Percentiles rank a stretch among this genome's conserved stretches.
Conservation (phyloP, 2,329 filamentous ascomycete species). For the Cladosporium sp. region DNA sequence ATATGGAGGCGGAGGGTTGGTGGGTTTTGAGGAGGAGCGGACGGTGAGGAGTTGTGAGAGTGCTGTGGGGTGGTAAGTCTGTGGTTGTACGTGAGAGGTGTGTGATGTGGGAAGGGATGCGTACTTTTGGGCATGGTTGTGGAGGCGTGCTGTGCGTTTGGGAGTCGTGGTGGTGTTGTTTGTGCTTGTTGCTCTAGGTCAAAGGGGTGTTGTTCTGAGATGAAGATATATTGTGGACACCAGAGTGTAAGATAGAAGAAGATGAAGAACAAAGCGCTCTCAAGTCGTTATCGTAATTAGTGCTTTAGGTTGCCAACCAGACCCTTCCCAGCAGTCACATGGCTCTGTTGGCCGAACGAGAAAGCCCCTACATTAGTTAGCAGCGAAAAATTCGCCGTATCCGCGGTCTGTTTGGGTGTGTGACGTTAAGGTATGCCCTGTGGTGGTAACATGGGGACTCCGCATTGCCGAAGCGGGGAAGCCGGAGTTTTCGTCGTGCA, state of each 20-base stretch:
- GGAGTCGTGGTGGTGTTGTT: not conserved
- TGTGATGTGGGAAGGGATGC: not conserved
- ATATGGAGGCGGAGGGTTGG: not conserved
- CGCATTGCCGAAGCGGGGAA: not conserved
- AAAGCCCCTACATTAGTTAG: not conserved
- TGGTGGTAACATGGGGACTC: not conserved
- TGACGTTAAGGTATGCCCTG: not conserved
- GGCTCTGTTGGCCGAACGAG: too few species aligned
- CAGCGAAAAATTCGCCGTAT: not conserved
- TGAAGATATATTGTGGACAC: too few species aligned
- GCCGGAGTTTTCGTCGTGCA: not conserved
- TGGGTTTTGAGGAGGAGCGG: not conserved
- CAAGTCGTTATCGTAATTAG: too few species aligned
- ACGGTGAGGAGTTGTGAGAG: slow-evolving; percentile 2
- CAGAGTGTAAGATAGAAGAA: too few species aligned
- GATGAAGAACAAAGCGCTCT: too few species aligned
- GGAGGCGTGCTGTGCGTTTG: too few species aligned
- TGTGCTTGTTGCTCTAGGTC: not conserved
- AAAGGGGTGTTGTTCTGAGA: too few species aligned
- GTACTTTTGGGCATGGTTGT: not conserved
- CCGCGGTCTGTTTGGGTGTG: not conserved
- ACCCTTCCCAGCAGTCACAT: not conserved
- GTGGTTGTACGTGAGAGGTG: not conserved
- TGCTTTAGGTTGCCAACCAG: too few species aligned
- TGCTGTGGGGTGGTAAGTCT: slow-evolving; percentile 1